Conservation (phyloP, 495 filamentous ascomycete genomes). For the Neurospora pannonica region DNA sequence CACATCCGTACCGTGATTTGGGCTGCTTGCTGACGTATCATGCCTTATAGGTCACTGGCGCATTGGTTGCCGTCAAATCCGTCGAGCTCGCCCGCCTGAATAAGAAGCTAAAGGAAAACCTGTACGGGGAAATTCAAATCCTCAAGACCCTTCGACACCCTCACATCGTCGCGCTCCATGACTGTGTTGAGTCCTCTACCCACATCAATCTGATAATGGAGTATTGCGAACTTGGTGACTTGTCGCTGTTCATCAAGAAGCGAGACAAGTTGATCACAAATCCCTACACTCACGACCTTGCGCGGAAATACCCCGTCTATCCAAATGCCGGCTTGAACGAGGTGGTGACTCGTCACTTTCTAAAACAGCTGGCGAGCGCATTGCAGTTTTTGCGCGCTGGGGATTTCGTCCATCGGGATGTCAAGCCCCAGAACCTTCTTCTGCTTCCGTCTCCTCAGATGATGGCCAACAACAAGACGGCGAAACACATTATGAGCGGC, state of each 20-base stretch:
- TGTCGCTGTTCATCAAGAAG: slow-evolving; percentile 92
- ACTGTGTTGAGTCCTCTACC: slow-evolving; percentile 73
- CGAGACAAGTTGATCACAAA: slow-evolving; percentile 67
- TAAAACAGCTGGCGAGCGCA: slow-evolving; percentile 91
- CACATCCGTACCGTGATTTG: background rate
- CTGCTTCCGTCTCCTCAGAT: slow-evolving; percentile 74
- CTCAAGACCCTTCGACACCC: slow-evolving; percentile 87
- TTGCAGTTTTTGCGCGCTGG: slow-evolving; percentile 75
- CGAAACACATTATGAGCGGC: slow-evolving; percentile 45
- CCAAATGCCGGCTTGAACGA: slow-evolving; percentile 78
- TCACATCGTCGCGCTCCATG: slow-evolving; percentile 91
- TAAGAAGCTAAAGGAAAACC: slow-evolving; percentile 91
- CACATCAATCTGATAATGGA: slow-evolving; percentile 98
- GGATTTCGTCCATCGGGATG: slow-evolving; percentile 90
- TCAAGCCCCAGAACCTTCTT: slow-evolving; percentile 94
- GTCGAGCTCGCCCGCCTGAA: slow-evolving; percentile 84
- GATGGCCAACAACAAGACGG: slow-evolving; percentile 28
- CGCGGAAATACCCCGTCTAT: slow-evolving; percentile 80
- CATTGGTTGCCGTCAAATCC: slow-evolving; percentile 86
- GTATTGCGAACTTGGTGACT: slow-evolving; percentile 88
- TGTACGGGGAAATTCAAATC: slow-evolving; percentile 89
- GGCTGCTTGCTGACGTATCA: slow-evolving; percentile 30
- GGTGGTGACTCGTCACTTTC: slow-evolving; percentile 86
- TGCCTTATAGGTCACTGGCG: slow-evolving; percentile 43
- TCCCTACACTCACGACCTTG: slow-evolving; percentile 71